Base-by-base conservation (phyloP, 2,329 filamentous ascomycete genomes). In the Alternaria hordeiaustralica region DNA sequence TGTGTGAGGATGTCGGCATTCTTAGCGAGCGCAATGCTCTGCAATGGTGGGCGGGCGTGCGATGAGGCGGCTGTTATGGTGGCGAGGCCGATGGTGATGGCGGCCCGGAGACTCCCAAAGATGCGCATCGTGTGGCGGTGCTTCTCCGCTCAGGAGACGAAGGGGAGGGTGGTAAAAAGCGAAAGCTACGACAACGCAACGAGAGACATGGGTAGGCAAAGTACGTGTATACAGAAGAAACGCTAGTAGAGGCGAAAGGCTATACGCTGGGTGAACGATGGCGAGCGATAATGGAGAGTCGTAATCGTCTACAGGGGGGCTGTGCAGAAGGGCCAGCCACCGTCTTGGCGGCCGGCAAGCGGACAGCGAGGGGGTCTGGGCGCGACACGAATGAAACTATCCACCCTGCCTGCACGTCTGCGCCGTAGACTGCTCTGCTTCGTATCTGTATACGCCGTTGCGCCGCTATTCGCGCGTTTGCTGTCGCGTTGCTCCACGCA, bases 1-100 rank as follows among this genome's bases (percentile, higher is more conserved):
- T 90, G 89, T 1, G 94, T 93, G 74, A 93, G 88, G 68, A 99
- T 91, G 64, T 88, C 86, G 30, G 92, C 87, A 75, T 94, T 87
- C 65, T 94, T 89, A 68, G 97, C 82, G 50, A 89, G 84, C 12
- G 90, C 89, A 54, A 97, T 84, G 75, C 91, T 89, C 70, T 86
- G 88, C 66, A 99, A 85, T 30, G 94, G 93, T 74, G 92, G 92
- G 71, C 95, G 88, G 67, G 72, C 68, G 20, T 72, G 73, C 6
- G 79, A 81, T 26, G 69, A 66, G 25, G 77, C 78, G 54, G 71
- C 58, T 50, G 69, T 65, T 61, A 75, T 44, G 28, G 72, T 63
- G 57, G 71, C 70, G 46, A 75, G 64, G 60, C 74, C 71, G 66
- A 67, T 57, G n/a, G 64, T 51, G 56, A 71, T 49, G 54, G 66